Conservation (phyloP, 441 rosid genomes). For the Capsella rubella region DNA sequence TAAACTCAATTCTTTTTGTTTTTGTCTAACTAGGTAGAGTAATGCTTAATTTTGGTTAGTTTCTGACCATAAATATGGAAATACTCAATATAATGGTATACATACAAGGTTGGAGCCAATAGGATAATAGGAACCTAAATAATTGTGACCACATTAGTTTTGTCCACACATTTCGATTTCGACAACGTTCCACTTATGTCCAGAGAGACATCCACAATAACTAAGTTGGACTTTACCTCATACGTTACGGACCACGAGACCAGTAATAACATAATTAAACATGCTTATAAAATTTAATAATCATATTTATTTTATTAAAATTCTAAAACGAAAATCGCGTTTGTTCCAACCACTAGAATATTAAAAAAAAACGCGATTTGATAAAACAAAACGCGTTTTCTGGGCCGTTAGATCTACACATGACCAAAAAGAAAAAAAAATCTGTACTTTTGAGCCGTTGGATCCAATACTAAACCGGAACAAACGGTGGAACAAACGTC, state of each 20-base stretch:
- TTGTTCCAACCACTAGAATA: constrained; percentile 39
- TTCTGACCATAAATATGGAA: no score
- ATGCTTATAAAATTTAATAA: background rate
- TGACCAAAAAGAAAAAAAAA: background rate
- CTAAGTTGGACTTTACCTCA: constrained; percentile 1
- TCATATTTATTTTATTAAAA: background rate
- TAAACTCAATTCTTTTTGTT: no score
- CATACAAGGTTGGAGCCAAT: no score
- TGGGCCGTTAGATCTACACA: constrained; percentile 36
- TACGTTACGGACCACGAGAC: background rate
- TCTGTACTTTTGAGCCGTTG: constrained; percentile 39
- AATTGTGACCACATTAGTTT: no score
- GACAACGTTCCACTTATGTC: background rate
- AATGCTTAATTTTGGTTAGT: no score
- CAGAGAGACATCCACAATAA: background rate
- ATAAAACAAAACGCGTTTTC: constrained; percentile 26
- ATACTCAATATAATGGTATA: no score
- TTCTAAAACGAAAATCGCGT: constrained; percentile 32
- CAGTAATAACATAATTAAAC: background rate
- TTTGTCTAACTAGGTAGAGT: no score
- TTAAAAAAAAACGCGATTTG: constrained; percentile 28
- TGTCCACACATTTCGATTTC: constrained; percentile 15
- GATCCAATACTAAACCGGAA: constrained; percentile 55
- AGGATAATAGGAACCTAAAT: no score
- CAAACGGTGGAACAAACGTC: constrained; percentile 57